Evolutionary conservation across 306 rosid species (phyloP).

Genomic region (Quercus dentata): DNA sequence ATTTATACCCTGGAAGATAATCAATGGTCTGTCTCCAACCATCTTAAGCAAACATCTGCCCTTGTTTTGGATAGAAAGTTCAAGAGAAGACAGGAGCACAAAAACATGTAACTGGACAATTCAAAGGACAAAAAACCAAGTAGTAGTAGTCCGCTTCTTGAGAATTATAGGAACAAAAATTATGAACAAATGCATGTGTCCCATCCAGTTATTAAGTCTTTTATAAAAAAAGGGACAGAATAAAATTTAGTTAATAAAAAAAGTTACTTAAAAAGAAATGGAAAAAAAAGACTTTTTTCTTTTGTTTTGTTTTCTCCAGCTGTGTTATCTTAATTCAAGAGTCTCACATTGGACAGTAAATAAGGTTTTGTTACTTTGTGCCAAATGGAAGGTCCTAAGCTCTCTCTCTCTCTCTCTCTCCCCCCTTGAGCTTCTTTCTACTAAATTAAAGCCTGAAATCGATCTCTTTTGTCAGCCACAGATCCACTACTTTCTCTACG

Average conservation of each 20-base stretch:
- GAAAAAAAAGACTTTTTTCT: neutral
- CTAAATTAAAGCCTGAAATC: conserved; percentile 22
- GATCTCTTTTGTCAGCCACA: conserved; percentile 25
- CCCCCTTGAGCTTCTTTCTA: conserved; percentile 14
- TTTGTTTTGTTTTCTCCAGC: conserved; percentile 10
- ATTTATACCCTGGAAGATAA: too few species aligned
- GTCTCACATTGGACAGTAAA: conserved; percentile 55
- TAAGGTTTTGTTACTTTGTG: conserved; percentile 53
- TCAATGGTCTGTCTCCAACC: too few species aligned
- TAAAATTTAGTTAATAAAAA: neutral
- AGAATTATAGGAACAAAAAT: too few species aligned
- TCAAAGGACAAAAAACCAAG: too few species aligned
- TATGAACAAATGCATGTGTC: neutral
- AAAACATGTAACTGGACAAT: too few species aligned
- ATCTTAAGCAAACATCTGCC: too few species aligned
- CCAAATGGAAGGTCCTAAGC: conserved; percentile 68
- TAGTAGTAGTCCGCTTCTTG: too few species aligned
- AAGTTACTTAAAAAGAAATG: neutral
- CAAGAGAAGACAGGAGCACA: too few species aligned
- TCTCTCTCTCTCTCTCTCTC: conserved; percentile 8
- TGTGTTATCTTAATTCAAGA: conserved; percentile 52
- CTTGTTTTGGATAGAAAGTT: too few species aligned
- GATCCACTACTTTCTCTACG: conserved; percentile 46
- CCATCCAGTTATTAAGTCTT: conserved; percentile 25
- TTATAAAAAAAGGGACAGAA: conserved; percentile 1